Evolutionary conservation across 2,329 filamentous ascomycete genomes (phyloP).

Genomic region (Penicillium griseofulvum): DNA sequence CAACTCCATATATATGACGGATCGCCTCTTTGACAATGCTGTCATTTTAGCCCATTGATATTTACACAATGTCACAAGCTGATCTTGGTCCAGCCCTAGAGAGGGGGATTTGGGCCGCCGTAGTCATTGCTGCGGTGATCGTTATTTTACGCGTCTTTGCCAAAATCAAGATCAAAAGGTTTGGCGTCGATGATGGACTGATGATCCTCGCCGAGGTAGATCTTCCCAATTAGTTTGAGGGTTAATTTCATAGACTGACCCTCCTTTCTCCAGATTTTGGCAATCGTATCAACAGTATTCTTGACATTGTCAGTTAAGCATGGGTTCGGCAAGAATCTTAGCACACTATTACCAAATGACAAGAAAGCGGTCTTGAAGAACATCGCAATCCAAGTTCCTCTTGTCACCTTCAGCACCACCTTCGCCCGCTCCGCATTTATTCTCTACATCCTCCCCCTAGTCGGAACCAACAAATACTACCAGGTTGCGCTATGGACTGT

Average conservation of each 20-base stretch:
- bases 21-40: not conserved
- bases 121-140: conserved; percentile 26
- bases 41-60: not conserved
- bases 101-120: conserved; percentile 29
- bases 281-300: conserved; percentile 25
- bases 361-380: conserved; percentile 24
- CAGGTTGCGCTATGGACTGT: conserved; percentile 23
- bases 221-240: not conserved
- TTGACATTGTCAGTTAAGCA: conserved; percentile 25
- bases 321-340: conserved; percentile 28
- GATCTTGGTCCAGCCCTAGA: conserved; percentile 23
- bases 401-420: conserved; percentile 32
- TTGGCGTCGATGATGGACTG: conserved; percentile 29
- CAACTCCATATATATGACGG: not conserved
- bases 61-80: conserved; percentile 1
- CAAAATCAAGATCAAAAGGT: conserved; percentile 31
- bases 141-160: conserved; percentile 27
- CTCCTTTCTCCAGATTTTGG: conserved; percentile 15
- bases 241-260: not conserved
- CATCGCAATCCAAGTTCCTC: conserved; percentile 27
- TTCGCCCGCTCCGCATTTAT: conserved; percentile 30
- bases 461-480: conserved; percentile 26
- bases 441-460: conserved; percentile 27
- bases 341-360: conserved; percentile 8
- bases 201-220: conserved; percentile 30